Evolutionary conservation across 2,329 filamentous ascomycete genomes (phyloP), one percentile per base, ranked within the genome.

Genomic region (Monilinia vaccinii-corymbosi): DNA sequence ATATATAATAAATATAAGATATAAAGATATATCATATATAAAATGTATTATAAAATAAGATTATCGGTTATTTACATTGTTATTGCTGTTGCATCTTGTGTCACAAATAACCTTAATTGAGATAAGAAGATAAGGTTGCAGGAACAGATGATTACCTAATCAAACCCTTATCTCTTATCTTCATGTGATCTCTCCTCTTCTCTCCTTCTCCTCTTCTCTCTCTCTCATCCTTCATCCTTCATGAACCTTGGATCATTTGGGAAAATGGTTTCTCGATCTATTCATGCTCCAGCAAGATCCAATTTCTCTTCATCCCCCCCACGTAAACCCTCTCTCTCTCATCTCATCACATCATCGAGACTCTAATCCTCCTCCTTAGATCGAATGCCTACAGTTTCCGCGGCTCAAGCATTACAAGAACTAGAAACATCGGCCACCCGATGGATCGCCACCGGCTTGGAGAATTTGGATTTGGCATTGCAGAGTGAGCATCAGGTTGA

Each of bases 341-440:
- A n/a, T 13, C 7, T 7, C 28, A 2, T 28, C 18, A 13, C 9
- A 11, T 7, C 11, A 6, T 34, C 4, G n/a, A n/a, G n/a, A 18
- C 18, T 11, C 9, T n/a, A 7, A 21, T 5, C 21, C 28, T 34
- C 47, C 13, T 21, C 2, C 14, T 32, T 66, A 91, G 88, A 92
- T 75, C 84, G 89, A 56, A 77, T 93, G 57, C 86, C 89, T 40
- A 90, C 89, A 1, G 79, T 92, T 52, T 89, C 87, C 21, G 89
- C 88, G 34, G 87, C 87, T 1, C 81, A 90, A 69, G 88, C 85
- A 9, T 76, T 92, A 48, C 78, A 86, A 61, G 78, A 82, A 28
- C 74, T 88, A 48, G 76, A 80, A 51, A 74, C 77, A 50, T 49
- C 80, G 59, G 73, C 76, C 21, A 75, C 75, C 16, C 78, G 77